Evolutionary conservation across 768 basidiomycete genomes (phyloP).

Genomic region (Termitomyces sp.): DNA sequence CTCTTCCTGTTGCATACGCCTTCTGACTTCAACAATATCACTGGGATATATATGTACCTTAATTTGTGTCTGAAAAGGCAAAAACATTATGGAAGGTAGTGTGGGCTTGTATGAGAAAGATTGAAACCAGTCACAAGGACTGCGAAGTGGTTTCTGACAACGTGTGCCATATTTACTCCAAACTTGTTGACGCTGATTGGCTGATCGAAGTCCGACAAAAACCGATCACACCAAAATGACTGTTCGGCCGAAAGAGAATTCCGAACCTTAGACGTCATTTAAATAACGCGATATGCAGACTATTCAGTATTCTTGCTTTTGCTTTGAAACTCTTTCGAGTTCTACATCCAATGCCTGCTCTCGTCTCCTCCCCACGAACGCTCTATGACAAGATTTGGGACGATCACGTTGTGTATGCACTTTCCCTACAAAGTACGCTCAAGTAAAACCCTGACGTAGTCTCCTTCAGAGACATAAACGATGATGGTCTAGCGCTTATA

Average conservation of each 20-base stretch:
- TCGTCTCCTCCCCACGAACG: slow-evolving; percentile 62
- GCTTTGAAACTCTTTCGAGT: slow-evolving; percentile 2
- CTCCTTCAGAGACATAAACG: slow-evolving; percentile 54
- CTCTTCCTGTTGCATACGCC: slow-evolving; percentile 23
- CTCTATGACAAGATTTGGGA: slow-evolving; percentile 99
- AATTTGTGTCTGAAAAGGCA: neutral
- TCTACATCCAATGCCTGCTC: slow-evolving; percentile 33
- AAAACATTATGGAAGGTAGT: neutral
- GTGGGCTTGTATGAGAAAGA: neutral
- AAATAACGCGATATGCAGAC: neutral
- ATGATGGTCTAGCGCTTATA: slow-evolving; percentile 74
- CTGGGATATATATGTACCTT: neutral
- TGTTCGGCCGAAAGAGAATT: slow-evolving; percentile 10
- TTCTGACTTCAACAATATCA: neutral
- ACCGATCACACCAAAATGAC: slow-evolving; percentile 1
- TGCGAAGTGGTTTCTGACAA: neutral
- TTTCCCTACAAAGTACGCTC: neutral
- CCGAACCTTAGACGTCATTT: slow-evolving; percentile 9
- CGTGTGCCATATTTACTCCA: neutral
- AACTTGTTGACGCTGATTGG: slow-evolving; percentile 13
- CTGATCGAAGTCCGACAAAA: slow-evolving; percentile 6
- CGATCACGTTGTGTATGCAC: slow-evolving; percentile 84
- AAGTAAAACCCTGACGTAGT: slow-evolving; percentile 8
- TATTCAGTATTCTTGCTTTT: neutral
- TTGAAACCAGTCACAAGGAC: neutral